A percentile compares a stretch with the other conserved stretches of the same genome.
Conservation (phyloP, 495 filamentous ascomycete species). For the Haplographium delicatum region DNA sequence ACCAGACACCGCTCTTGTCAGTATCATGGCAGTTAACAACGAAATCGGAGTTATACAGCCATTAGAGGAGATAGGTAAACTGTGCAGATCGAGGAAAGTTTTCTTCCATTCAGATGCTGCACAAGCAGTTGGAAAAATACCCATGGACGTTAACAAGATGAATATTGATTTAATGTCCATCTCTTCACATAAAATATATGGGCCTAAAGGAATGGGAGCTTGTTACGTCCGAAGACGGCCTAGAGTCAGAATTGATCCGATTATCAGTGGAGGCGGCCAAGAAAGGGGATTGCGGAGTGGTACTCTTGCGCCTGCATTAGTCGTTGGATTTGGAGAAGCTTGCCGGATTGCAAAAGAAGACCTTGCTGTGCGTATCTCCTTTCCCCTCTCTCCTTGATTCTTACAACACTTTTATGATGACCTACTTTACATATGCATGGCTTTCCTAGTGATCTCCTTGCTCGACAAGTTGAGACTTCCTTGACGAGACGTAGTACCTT, state of each 20-base stretch:
- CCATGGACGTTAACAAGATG: constrained; percentile 92
- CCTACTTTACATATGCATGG: constrained; percentile 65
- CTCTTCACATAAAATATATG: constrained; percentile 98
- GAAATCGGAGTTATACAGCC: constrained; percentile 98
- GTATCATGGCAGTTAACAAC: constrained; percentile 99
- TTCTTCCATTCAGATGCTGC: constrained; percentile 99
- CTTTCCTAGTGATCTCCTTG: constrained; percentile 52
- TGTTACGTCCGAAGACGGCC: constrained; percentile 92
- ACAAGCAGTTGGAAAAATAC: constrained; percentile 96
- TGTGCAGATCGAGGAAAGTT: constrained; percentile 86
- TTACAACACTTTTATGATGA: constrained; percentile 53
- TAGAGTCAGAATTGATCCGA: constrained; percentile 87
- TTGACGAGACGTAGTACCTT: constrained; percentile 27
- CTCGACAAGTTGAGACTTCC: constrained; percentile 29
- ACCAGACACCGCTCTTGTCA: constrained; percentile 86
- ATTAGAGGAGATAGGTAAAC: constrained; percentile 83
- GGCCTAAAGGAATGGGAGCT: constrained; percentile 93
- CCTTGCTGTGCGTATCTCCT: constrained; percentile 62
- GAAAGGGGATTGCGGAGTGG: constrained; percentile 91
- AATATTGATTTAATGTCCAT: constrained; percentile 98
- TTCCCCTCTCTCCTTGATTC: constrained; percentile 6
- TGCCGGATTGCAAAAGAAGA: constrained; percentile 88
- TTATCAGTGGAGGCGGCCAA: constrained; percentile 95
- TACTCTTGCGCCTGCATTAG: constrained; percentile 82
- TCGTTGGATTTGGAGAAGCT: constrained; percentile 92